Conservation (phyloP, 2,329 filamentous ascomycete species). For the Aspergillus pseudonomiae region DNA sequence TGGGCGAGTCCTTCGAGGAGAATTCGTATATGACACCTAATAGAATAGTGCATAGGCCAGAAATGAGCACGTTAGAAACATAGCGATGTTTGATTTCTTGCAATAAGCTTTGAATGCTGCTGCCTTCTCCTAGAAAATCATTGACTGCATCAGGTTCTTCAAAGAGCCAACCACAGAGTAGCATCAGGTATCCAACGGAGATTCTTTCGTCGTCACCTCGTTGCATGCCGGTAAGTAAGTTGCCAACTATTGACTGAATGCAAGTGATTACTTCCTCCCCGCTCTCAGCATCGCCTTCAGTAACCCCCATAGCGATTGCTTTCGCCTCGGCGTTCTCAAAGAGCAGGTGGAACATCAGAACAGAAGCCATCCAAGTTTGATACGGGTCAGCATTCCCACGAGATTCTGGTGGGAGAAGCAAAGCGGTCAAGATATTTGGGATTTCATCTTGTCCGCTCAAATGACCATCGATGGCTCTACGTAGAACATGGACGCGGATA, state of each 20-base stretch:
- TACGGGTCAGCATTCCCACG: constrained; percentile 76
- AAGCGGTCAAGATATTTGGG: constrained; percentile 82
- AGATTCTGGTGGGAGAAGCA: constrained; percentile 68
- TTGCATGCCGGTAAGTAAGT: constrained; percentile 79
- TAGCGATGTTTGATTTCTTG: constrained; percentile 69
- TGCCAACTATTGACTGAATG: constrained; percentile 83
- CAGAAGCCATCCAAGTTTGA: constrained; percentile 84
- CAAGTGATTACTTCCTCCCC: constrained; percentile 95
- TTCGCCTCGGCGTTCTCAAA: constrained; percentile 81
- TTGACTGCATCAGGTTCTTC: constrained; percentile 90
- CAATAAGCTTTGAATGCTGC: constrained; percentile 83
- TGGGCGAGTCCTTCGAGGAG: constrained; percentile 93
- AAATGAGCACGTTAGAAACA: constrained; percentile 67
- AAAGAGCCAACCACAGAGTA: constrained; percentile 86
- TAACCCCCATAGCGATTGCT: constrained; percentile 74
- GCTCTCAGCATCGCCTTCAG: constrained; percentile 82
- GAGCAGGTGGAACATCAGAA: constrained; percentile 83
- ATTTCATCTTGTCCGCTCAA: constrained; percentile 75
- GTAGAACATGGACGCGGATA: constrained; percentile 82
- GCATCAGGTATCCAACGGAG: constrained; percentile 82
- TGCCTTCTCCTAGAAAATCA: constrained; percentile 89
- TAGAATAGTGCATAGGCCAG: constrained; percentile 81
- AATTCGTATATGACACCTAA: constrained; percentile 94
- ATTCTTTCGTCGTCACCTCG: constrained; percentile 77
- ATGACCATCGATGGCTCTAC: constrained; percentile 87